A percentile compares a stretch with the other conserved stretches of the same genome.
phyloP scores from a whole-genome alignment of 768 basidiomycete species.

The Auricularia auricula-judae region DNA sequence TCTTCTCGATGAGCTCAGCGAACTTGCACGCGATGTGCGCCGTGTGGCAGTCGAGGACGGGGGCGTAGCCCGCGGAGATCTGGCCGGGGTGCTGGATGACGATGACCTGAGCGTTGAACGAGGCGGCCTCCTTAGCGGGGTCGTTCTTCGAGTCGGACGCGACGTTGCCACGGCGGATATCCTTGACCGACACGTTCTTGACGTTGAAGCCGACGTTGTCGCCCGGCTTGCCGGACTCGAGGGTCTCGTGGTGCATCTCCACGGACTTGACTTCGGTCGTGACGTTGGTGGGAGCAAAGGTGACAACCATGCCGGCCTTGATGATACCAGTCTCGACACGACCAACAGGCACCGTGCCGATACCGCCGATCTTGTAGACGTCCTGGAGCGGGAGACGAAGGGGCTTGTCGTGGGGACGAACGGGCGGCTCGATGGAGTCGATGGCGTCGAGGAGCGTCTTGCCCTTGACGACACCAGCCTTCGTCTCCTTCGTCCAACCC shows the following conservation, averaged over 20 bases:
- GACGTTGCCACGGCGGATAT: slow-evolving; percentile 99
- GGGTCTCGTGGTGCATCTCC: slow-evolving; percentile 99
- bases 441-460: slow-evolving; percentile 99
- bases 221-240: slow-evolving; percentile 87
- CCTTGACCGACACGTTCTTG: slow-evolving; percentile 99
- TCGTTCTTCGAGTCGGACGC: slow-evolving; percentile 99
- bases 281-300: slow-evolving; percentile 93
- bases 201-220: slow-evolving; percentile 99
- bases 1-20: slow-evolving; percentile 96
- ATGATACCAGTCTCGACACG: slow-evolving; percentile 99
- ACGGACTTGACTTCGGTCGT: slow-evolving; percentile 99
- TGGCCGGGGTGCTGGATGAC: slow-evolving; percentile 99
- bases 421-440: slow-evolving; percentile 96
- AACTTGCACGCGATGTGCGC: slow-evolving; percentile 99
- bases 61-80: slow-evolving; percentile 97
- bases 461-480: slow-evolving; percentile 87
- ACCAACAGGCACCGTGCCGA: slow-evolving; percentile 99
- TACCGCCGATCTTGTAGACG: slow-evolving; percentile 99
- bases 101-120: slow-evolving; percentile 99
- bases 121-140: slow-evolving; percentile 97
- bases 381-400: slow-evolving; percentile 99
- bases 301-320: slow-evolving; percentile 99
- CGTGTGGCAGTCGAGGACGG: slow-evolving; percentile 99
- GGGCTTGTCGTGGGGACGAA: slow-evolving; percentile 96
- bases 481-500: slow-evolving; percentile 97